Evolutionary conservation across 768 basidiomycete species (phyloP).

Genomic region (Naganishia vishniacii): DNA sequence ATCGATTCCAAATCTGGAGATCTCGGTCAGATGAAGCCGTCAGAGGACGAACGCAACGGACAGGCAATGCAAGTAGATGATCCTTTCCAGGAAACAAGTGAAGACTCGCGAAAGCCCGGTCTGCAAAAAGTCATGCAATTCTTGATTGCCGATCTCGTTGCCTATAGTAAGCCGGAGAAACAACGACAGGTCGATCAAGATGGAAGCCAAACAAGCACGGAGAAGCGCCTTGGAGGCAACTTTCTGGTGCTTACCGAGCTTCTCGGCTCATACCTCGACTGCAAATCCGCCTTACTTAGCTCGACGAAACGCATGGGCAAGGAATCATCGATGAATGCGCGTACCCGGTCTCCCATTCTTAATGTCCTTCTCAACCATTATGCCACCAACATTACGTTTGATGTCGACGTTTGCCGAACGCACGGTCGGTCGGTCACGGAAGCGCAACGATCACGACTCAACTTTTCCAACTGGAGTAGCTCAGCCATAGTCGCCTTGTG

Average conservation of each 20-base stretch:
- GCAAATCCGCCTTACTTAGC: slow-evolving; percentile 81
- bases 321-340: slow-evolving; percentile 58
- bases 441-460: slow-evolving; percentile 27
- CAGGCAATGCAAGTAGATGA: slow-evolving; percentile 41
- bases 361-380: slow-evolving; percentile 67
- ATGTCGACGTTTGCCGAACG: slow-evolving; percentile 54
- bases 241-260: slow-evolving; percentile 66
- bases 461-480: slow-evolving; percentile 51
- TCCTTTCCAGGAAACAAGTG: slow-evolving; percentile 25
- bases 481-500: slow-evolving; percentile 89
- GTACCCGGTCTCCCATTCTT: slow-evolving; percentile 45
- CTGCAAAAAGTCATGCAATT: slow-evolving; percentile 56
- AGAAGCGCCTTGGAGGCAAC: slow-evolving; percentile 26
- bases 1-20: slow-evolving; percentile 12
- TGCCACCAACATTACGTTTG: slow-evolving; percentile 68
- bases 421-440: slow-evolving; percentile 31
- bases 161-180: slow-evolving; percentile 53
- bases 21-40: background rate
- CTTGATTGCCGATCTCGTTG: slow-evolving; percentile 66
- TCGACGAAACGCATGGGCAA: slow-evolving; percentile 56
- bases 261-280: slow-evolving; percentile 82
- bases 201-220: slow-evolving; percentile 12
- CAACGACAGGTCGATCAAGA: slow-evolving; percentile 1
- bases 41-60: slow-evolving; percentile 12
- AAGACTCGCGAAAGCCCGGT: slow-evolving; percentile 50